phyloP scores from a whole-genome alignment of 768 basidiomycete genomes.

The Paxillus involutus region DNA sequence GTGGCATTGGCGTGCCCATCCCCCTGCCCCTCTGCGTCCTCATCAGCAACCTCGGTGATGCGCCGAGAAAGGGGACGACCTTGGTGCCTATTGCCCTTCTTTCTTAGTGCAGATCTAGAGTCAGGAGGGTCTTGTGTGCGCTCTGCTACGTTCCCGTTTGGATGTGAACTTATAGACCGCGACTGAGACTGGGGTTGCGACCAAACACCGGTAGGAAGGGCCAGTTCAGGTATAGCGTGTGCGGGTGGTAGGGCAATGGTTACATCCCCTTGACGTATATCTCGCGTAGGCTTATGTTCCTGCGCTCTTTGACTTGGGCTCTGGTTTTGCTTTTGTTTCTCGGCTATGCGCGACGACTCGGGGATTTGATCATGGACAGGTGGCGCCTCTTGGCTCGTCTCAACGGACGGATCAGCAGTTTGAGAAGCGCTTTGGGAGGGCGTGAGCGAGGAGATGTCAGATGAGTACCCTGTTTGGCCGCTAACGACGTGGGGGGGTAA shows the following conservation, averaged over 20 bases:
- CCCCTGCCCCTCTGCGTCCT: constrained; percentile 7
- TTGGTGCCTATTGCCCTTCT: constrained; percentile 3
- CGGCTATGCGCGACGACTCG: background rate
- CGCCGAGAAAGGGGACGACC: constrained; percentile 24
- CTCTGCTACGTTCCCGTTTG: background rate
- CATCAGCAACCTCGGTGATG: constrained; percentile 26
- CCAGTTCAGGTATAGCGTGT: constrained; percentile 27
- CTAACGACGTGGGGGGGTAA: constrained; percentile 4
- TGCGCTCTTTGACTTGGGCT: background rate
- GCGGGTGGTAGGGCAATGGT: constrained; percentile 24
- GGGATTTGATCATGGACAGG: constrained; percentile 2
- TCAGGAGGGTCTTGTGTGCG: background rate
- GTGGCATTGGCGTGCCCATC: background rate
- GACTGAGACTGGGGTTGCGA: background rate
- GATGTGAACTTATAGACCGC: background rate
- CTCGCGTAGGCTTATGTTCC: background rate
- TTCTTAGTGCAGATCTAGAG: background rate
- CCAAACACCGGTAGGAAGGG: constrained; percentile 22
- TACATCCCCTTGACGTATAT: constrained; percentile 5
- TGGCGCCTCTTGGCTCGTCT: constrained; percentile 14
- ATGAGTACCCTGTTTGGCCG: constrained; percentile 32
- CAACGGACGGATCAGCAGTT: constrained; percentile 20
- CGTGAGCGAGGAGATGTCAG: constrained; percentile 63
- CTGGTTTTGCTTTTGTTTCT: background rate
- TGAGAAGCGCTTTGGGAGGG: constrained; percentile 82